Conservation (phyloP, 805 yeast genomes). For the Sugiyamaella valdiviana region DNA sequence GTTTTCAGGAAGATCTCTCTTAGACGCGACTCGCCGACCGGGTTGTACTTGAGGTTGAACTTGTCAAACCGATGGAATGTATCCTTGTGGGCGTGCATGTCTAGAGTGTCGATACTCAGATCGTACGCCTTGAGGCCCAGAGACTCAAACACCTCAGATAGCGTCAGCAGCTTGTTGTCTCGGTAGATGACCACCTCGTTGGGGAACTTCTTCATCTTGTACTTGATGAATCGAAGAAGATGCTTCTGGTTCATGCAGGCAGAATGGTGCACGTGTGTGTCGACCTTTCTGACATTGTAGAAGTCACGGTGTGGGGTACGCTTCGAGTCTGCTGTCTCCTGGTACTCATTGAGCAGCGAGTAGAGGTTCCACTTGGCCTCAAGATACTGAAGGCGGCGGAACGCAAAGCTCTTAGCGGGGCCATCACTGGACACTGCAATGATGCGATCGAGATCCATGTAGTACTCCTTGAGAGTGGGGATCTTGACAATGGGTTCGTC, state of each 20-base stretch:
- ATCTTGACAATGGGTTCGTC: slow-evolving; percentile 43
- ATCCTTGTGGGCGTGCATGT: slow-evolving; percentile 99
- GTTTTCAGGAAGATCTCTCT: slow-evolving; percentile 95
- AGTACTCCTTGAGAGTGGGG: slow-evolving; percentile 83
- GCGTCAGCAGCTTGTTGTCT: slow-evolving; percentile 81
- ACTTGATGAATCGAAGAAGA: slow-evolving; percentile 85
- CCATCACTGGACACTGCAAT: slow-evolving; percentile 83
- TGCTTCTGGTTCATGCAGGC: slow-evolving; percentile 99
- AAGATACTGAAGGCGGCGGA: slow-evolving; percentile 82
- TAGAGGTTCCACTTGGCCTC: slow-evolving; percentile 97
- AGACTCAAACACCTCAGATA: slow-evolving; percentile 87
- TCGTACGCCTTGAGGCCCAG: slow-evolving; percentile 90
- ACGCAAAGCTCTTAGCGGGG: slow-evolving; percentile 94
- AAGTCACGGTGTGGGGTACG: slow-evolving; percentile 95
- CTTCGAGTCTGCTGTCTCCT: slow-evolving; percentile 85
- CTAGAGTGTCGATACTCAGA: slow-evolving; percentile 90
- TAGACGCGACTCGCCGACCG: slow-evolving; percentile 95
- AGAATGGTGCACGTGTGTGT: slow-evolving; percentile 97
- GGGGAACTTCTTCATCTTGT: slow-evolving; percentile 80
- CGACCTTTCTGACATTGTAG: slow-evolving; percentile 93
- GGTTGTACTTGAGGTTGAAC: slow-evolving; percentile 93
- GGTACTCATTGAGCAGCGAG: slow-evolving; percentile 80
- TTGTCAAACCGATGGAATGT: slow-evolving; percentile 97
- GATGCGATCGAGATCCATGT: slow-evolving; percentile 70
- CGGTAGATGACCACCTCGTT: slow-evolving; percentile 88